Evolutionary conservation across 805 yeast species (phyloP).

Genomic region (Hanseniaspora valbyensis): DNA sequence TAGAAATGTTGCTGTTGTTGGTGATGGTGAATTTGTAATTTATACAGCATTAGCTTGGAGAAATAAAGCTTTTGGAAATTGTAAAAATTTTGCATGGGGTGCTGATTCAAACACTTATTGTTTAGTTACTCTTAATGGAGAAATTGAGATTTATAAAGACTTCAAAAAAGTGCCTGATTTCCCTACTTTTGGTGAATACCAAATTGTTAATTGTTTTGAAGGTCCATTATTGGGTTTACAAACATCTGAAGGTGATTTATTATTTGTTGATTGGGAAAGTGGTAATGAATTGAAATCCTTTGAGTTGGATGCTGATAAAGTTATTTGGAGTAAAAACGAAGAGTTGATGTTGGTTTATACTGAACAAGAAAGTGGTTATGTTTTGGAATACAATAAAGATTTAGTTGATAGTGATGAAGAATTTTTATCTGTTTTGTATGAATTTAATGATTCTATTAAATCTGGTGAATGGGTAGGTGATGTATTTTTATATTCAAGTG

Average conservation of each 20-base stretch:
- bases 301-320: constrained; percentile 70
- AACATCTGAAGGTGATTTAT: constrained; percentile 62
- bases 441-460: constrained; percentile 66
- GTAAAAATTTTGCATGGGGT: constrained; percentile 90
- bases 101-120: constrained; percentile 82
- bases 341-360: constrained; percentile 70
- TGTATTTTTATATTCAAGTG: constrained; percentile 83
- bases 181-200: constrained; percentile 53
- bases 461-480: constrained; percentile 97
- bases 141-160: constrained; percentile 65
- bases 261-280: constrained; percentile 89
- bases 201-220: constrained; percentile 71
- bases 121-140: constrained; percentile 54
- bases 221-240: constrained; percentile 83
- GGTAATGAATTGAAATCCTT: constrained; percentile 77
- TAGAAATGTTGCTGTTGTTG: constrained; percentile 89
- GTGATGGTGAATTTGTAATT: constrained; percentile 94
- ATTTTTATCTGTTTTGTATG: constrained; percentile 73
- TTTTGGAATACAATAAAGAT: constrained; percentile 62
- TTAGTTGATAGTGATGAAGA: constrained; percentile 54
- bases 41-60: constrained; percentile 98
- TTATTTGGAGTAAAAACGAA: constrained; percentile 89
- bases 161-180: constrained; percentile 66
- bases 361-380: constrained; percentile 49
- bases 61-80: constrained; percentile 83